Conservation (phyloP, 768 basidiomycete genomes). For the Auricularia sp. region DNA sequence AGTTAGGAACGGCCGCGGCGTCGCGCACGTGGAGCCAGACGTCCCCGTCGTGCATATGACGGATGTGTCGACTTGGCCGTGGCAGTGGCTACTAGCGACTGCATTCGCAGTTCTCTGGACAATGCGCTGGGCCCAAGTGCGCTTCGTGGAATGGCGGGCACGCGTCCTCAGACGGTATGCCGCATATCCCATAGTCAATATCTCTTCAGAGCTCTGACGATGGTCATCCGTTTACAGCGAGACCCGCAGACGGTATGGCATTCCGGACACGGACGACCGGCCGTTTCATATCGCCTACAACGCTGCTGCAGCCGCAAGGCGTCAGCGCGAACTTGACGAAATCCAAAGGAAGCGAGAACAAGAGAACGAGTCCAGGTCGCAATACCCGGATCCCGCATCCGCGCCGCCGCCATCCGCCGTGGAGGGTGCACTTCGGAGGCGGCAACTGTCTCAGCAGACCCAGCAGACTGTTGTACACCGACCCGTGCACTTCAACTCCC, state of each 20-base stretch:
- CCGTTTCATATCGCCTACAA: conserved; percentile 86
- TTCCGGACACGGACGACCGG: conserved; percentile 72
- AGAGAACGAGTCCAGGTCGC: background rate
- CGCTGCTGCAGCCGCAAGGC: conserved; percentile 48
- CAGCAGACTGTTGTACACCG: background rate
- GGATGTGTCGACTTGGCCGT: background rate
- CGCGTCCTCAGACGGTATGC: conserved; percentile 6
- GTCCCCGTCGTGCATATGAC: background rate
- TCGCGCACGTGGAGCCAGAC: background rate
- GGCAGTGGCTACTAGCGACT: background rate
- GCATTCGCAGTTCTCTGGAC: background rate
- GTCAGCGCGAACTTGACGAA: conserved; percentile 40
- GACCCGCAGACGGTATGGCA: conserved; percentile 60
- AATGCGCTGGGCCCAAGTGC: background rate
- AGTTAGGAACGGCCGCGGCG: background rate
- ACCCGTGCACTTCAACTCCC: background rate
- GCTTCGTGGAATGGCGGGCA: conserved; percentile 7
- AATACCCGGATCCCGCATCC: conserved; percentile 19
- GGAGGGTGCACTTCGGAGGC: background rate
- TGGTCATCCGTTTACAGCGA: conserved; percentile 5
- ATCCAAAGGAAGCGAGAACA: conserved; percentile 11
- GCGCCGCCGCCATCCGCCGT: conserved; percentile 10
- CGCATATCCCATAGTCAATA: background rate
- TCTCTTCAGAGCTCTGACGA: background rate
- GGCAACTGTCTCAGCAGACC: background rate